Conservation (phyloP, 164 flowering plant species). For the Cinnamomum chago region DNA sequence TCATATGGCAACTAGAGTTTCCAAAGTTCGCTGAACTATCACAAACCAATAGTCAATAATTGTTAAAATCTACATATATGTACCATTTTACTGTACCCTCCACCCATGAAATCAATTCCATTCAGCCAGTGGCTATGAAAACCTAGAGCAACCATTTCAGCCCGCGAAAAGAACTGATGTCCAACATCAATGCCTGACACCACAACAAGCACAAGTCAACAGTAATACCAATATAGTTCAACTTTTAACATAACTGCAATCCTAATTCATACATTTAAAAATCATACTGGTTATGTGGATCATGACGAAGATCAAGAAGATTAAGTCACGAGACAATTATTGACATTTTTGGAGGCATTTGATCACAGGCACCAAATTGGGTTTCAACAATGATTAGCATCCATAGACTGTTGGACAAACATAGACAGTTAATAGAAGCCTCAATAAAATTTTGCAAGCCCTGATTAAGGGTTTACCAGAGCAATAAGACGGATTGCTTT, state of each 20-base stretch:
- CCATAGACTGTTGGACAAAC: too few species aligned
- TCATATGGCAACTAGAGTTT: not conserved
- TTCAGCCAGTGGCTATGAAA: conserved; percentile 85
- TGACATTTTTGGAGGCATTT: not conserved
- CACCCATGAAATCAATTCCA: conserved; percentile 84
- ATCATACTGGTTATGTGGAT: not conserved
- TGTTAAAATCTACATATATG: not conserved
- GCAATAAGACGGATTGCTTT: too few species aligned
- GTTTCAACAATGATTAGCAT: too few species aligned
- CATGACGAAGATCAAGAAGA: not conserved
- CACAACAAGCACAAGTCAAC: conserved; percentile 4
- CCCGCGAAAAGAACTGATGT: conserved; percentile 76
- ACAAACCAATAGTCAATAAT: not conserved
- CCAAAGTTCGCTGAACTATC: not conserved
- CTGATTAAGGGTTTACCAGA: too few species aligned
- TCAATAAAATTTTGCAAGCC: too few species aligned
- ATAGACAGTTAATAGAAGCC: too few species aligned
- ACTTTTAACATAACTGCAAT: not conserved
- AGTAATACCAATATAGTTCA: not conserved
- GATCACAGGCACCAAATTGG: not conserved
- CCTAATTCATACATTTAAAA: too few species aligned
- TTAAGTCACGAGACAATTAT: not conserved
- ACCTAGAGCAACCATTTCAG: conserved; percentile 91
- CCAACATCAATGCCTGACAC: conserved; percentile 81
- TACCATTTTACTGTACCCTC: conserved; percentile 24